Evolutionary conservation across 1,284 basidiomycete species (phyloP), one percentile per base, ranked within the genome.

Genomic region (Meripilus lineatus): DNA sequence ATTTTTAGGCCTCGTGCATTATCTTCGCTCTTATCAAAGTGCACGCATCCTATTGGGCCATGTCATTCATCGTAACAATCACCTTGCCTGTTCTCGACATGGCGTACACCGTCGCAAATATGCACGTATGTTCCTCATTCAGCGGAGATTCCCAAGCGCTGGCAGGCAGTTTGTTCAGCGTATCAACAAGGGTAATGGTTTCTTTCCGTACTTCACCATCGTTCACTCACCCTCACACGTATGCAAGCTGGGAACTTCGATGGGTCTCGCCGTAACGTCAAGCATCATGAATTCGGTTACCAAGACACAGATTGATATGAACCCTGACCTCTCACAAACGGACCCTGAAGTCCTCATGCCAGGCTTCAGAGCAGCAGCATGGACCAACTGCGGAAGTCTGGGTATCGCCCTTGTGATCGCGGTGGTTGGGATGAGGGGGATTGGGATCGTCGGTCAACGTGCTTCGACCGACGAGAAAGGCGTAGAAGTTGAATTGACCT

Each of bases 81-180:
- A 47, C 46, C 13, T 37, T 58, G 14, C 43, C 56, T 2, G 45
- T 54, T 33, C 48, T 55, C 2, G 66, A 66, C 49, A 55, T 62
- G n/a, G 56, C 60, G 1, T 68, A 68, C 52, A 62, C 65, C 1
- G 58, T 67, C 34, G 61, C 60, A 4, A 66, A 61, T 39, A 50
- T 66, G 34, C 62, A 64, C 25, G 51, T 67, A 22, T 54, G 56
- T 32, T 50, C 54, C 8, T 51, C 56, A 7, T 65, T 68, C 46
- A 60, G 61, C 38, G 52, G 58, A 24, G 55, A 63, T 44, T 66
- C 66, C 8, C 65, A 68, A 54, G 59, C 64, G 3, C 50, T 69
- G 22, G 61, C 66, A 1, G 66, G 66, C 11, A 61, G 64, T 14
- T 53, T 68, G 26, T 68, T 66, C 55, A 66, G 58, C 46, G 63